phyloP scores from a whole-genome alignment of 495 filamentous ascomycete species.

The Penicillium silybi region DNA sequence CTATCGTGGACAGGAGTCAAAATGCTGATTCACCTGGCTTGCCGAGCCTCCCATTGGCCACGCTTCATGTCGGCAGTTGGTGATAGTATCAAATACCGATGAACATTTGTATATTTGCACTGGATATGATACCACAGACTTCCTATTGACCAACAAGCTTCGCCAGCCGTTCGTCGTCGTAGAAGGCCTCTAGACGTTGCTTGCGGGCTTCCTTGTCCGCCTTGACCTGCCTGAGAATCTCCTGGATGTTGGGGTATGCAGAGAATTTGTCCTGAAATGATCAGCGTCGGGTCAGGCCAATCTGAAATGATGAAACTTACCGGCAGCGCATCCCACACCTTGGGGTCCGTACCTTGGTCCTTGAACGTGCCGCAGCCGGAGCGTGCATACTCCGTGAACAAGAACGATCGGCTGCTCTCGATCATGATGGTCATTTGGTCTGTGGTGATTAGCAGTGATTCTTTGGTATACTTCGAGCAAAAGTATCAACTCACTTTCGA shows the following conservation, averaged over 20 bases:
- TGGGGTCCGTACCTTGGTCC: conserved; percentile 36
- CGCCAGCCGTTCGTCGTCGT: conserved; percentile 25
- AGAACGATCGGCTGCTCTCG: conserved; percentile 37
- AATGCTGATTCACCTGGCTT: conserved; percentile 2
- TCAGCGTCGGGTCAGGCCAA: neutral
- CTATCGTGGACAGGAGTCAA: neutral
- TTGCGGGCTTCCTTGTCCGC: conserved; percentile 28
- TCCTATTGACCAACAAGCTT: conserved; percentile 10
- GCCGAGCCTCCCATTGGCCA: conserved; percentile 1
- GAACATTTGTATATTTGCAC: neutral
- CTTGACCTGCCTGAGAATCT: conserved; percentile 29
- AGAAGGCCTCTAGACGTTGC: conserved; percentile 24
- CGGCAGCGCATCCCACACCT: conserved; percentile 39
- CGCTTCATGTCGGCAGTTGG: conserved; percentile 7
- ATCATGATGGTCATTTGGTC: conserved; percentile 35
- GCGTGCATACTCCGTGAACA: conserved; percentile 41
- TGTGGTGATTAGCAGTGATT: neutral
- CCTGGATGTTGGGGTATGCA: conserved; percentile 32
- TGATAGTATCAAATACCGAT: conserved; percentile 2
- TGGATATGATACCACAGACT: neutral
- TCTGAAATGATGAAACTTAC: conserved; percentile 11
- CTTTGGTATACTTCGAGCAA: neutral
- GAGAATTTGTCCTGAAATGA: conserved; percentile 33
- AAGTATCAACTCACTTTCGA: conserved; percentile 24
- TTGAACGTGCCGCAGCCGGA: conserved; percentile 33